phyloP scores from a whole-genome alignment of 495 filamentous ascomycete genomes.

The Penicillium flavigenum region DNA sequence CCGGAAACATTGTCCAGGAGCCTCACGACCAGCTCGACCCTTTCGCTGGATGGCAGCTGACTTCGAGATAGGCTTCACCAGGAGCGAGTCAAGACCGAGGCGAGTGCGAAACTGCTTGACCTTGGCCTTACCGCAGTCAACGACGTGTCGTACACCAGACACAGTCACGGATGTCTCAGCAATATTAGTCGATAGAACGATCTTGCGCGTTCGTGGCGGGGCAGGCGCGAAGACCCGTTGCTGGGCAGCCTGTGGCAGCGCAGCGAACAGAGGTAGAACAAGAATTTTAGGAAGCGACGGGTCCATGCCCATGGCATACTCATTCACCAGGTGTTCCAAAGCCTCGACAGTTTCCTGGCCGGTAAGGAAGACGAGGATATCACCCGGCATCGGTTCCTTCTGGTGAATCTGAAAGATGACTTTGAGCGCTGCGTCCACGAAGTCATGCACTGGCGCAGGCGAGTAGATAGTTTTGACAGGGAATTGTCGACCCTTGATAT shows the following conservation, averaged over 20 bases:
- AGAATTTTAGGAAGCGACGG: constrained; percentile 72
- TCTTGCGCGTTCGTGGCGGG: constrained; percentile 73
- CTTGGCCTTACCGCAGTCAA: constrained; percentile 94
- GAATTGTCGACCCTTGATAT: constrained; percentile 85
- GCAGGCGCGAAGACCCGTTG: constrained; percentile 80
- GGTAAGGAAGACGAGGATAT: constrained; percentile 89
- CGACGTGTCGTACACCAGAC: constrained; percentile 83
- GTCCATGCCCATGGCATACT: constrained; percentile 68
- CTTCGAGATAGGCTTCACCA: constrained; percentile 88
- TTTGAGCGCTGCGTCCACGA: constrained; percentile 77
- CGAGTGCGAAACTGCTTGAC: constrained; percentile 85
- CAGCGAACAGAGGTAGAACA: constrained; percentile 71
- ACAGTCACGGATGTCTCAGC: constrained; percentile 98
- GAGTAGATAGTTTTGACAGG: constrained; percentile 80
- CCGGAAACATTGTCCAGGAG: constrained; percentile 82
- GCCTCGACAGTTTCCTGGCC: constrained; percentile 91
- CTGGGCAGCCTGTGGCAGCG: constrained; percentile 73
- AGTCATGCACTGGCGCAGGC: constrained; percentile 73
- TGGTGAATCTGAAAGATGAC: constrained; percentile 87
- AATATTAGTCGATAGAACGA: constrained; percentile 94
- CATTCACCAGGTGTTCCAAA: constrained; percentile 75
- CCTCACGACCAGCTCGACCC: constrained; percentile 92
- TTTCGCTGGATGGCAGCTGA: constrained; percentile 90
- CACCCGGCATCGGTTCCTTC: constrained; percentile 84
- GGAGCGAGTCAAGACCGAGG: constrained; percentile 84